phyloP scores from a whole-genome alignment of 306 rosid species.

The Pyrus betulifolia region DNA sequence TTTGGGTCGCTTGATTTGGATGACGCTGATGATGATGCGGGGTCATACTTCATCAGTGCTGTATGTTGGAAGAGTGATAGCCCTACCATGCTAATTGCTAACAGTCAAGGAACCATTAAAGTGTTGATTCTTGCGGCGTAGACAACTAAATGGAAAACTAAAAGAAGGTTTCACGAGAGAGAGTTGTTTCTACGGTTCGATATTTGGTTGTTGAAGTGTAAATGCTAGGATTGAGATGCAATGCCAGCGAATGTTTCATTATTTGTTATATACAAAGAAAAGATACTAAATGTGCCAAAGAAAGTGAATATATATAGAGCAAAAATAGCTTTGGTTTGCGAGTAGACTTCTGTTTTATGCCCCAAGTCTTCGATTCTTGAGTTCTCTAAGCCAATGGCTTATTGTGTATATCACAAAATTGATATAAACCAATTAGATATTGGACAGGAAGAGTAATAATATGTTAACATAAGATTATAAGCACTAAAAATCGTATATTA shows the following conservation, averaged over 20 bases:
- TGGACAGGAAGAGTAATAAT: no score
- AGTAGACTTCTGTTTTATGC: no score
- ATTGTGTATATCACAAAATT: no score
- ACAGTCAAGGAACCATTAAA: slow-evolving; percentile 94
- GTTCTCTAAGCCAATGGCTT: no score
- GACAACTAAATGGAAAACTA: slow-evolving; percentile 12
- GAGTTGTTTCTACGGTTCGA: neutral
- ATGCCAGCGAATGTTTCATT: neutral
- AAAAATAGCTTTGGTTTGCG: no score
- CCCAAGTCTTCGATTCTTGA: no score
- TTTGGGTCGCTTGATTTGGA: slow-evolving; percentile 70
- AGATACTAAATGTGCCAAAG: no score
- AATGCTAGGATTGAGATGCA: slow-evolving; percentile 30
- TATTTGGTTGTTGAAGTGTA: slow-evolving; percentile 18
- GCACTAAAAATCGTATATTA: no score
- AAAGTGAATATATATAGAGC: no score
- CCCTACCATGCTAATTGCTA: slow-evolving; percentile 89
- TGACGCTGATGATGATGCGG: slow-evolving; percentile 72
- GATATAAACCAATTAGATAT: no score
- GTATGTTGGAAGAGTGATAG: slow-evolving; percentile 98
- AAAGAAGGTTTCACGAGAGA: neutral
- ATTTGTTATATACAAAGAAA: neutral
- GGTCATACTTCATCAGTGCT: slow-evolving; percentile 86
- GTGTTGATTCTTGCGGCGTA: slow-evolving; percentile 88
- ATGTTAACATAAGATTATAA: no score